Evolutionary conservation across 257 asterid species (phyloP).

Genomic region (Solanum corneliomulleri): DNA sequence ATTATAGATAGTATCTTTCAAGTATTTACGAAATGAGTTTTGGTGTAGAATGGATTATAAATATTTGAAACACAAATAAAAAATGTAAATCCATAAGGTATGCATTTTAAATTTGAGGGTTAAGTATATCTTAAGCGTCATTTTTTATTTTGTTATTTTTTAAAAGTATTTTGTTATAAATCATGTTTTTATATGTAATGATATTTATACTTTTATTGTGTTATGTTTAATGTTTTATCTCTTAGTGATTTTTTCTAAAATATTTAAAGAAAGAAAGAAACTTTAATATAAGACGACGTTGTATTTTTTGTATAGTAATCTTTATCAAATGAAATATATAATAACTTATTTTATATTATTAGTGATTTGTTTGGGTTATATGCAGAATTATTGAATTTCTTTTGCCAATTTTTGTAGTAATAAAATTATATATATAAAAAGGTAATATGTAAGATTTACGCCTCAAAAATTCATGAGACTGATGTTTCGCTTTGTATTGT

Average conservation of each 20-base stretch:
- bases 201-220: background rate
- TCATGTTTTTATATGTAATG: background rate
- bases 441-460: background rate
- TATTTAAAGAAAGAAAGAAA: too few species aligned
- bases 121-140: background rate
- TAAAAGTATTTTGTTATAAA: too few species aligned
- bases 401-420: too few species aligned
- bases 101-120: background rate
- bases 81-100: background rate
- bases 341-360: too few species aligned
- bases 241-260: background rate
- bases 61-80: too few species aligned
- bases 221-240: too few species aligned
- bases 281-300: background rate
- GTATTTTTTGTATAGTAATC: too few species aligned
- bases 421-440: too few species aligned
- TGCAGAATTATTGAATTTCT: background rate
- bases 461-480: too few species aligned
- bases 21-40: background rate
- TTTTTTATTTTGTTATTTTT: too few species aligned
- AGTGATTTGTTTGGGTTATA: too few species aligned
- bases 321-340: background rate
- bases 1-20: background rate
- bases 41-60: accelerated
- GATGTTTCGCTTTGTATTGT: too few species aligned